phyloP scores from a whole-genome alignment of 2,329 filamentous ascomycete species.

The Calonectria multiphialidica region DNA sequence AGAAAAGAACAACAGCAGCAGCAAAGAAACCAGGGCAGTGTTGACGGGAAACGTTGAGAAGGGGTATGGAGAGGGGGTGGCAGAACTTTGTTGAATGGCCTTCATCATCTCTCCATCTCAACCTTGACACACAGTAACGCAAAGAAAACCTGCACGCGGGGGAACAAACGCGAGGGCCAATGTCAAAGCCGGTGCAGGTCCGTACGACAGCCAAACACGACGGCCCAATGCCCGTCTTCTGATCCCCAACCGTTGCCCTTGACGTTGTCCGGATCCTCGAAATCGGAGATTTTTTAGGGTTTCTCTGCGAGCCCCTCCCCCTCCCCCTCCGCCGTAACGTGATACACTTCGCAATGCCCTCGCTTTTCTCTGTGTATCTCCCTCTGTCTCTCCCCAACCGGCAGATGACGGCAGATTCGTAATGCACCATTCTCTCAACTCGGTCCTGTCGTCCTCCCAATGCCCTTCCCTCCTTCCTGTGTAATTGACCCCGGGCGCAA shows the following conservation, averaged over 20 bases:
- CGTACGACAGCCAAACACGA: background rate
- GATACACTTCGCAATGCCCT: background rate
- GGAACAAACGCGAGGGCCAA: no score
- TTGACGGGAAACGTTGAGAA: no score
- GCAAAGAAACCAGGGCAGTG: background rate
- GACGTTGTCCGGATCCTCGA: background rate
- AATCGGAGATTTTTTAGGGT: constrained; percentile 20
- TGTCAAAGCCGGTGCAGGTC: background rate
- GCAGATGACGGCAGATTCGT: background rate
- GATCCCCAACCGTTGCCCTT: background rate
- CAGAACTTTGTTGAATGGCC: background rate
- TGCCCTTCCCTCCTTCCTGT: no score
- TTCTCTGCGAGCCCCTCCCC: background rate
- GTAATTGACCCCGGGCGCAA: background rate
- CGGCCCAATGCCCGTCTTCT: background rate
- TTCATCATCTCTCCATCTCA: background rate
- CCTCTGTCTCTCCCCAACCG: background rate
- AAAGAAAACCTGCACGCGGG: background rate
- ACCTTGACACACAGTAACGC: background rate
- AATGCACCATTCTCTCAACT: background rate
- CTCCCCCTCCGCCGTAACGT: constrained; percentile 3
- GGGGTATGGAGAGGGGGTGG: background rate
- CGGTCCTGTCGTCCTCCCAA: background rate
- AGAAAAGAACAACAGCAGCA: background rate
- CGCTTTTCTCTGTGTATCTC: background rate